Base-by-base conservation (phyloP, 306 rosid species). In the Ziziphus jujuba region DNA sequence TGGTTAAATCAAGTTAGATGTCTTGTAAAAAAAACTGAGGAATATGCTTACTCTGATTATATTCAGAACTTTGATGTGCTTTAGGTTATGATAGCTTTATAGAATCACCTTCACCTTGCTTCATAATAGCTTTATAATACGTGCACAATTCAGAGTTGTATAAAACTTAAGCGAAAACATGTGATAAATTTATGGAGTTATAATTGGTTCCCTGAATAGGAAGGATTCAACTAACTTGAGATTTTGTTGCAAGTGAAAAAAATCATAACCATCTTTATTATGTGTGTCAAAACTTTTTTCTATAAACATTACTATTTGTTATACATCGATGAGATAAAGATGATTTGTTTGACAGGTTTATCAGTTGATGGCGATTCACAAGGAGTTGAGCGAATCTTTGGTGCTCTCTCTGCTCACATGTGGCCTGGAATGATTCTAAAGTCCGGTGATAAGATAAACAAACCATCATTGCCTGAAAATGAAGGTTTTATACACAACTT, bases 371-470 rank as follows among this genome's bases (percentile, higher is more conserved):
- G 95, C 25, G 98, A 92, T 82, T 84, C 82, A 66, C 98, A 89
- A 77, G 96, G 98, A 75, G 84, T 92, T 77, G 95, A 85, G 53
- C 91, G 98, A 44, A 82, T 89, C 61, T 75, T 66, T 49, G 98
- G 95, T 59, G 98, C 96, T 74, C 96, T 89, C 72, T 82, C 89
- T 51, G 96, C 98, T 72, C 87, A 92, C 77, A 84, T 89, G 89
- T 92, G 96, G 98, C 87, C 98, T 66, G 96, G 98, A 77, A 92
- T 92, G 96, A 65, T 85, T 65, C 77, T 92, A 47, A 92, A 92
- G 73, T 84, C 95, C 21, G 98, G 96, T 28, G 83, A 84, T 63
- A 87, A 77, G 73, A 84, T 92, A 71, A 75, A 69, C 17, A 82
- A 74, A 54, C 89, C 95, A 44, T 80, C 85, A n/a, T 78, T 85